Evolutionary conservation across 306 rosid genomes (phyloP).

Genomic region (Cicer pinnatifidum): DNA sequence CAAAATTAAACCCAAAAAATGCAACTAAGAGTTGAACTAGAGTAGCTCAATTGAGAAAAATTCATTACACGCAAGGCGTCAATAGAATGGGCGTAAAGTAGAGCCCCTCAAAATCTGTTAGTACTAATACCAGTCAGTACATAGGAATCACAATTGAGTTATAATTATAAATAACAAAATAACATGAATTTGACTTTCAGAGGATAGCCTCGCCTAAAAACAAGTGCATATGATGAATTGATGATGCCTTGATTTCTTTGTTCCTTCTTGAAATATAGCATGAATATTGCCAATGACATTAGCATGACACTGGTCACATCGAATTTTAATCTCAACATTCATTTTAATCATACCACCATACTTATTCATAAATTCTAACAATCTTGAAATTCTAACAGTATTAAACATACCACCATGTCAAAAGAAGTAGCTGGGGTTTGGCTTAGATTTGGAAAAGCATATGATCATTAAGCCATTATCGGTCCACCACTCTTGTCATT

Average conservation of each 20-base stretch:
- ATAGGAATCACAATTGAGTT: background rate
- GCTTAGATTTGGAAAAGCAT: constrained; percentile 70
- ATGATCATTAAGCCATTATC: constrained; percentile 92
- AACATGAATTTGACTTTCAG: constrained; percentile 31
- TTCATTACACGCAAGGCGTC: constrained; percentile 20
- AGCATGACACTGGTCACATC: constrained; percentile 2
- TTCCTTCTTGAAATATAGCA: constrained; percentile 36
- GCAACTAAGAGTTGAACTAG: constrained; percentile 9
- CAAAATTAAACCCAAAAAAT: constrained; percentile 33
- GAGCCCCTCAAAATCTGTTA: constrained; percentile 38
- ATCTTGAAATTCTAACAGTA: too few species aligned
- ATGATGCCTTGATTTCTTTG: constrained; percentile 8
- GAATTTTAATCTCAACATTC: constrained; percentile 18
- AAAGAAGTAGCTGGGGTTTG: constrained; percentile 91
- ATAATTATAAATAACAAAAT: background rate
- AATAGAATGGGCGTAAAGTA: constrained; percentile 19
- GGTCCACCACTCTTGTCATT: constrained; percentile 65
- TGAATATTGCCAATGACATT: background rate
- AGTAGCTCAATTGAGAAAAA: constrained; percentile 34
- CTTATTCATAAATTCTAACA: too few species aligned
- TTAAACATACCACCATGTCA: constrained; percentile 64
- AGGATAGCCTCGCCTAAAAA: constrained; percentile 18
- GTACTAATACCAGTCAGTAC: too few species aligned
- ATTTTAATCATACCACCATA: background rate
- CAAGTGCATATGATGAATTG: constrained; percentile 14